Evolutionary conservation across 352 stramenopile genomes (phyloP).

Genomic region (Plasmopara viticola): DNA sequence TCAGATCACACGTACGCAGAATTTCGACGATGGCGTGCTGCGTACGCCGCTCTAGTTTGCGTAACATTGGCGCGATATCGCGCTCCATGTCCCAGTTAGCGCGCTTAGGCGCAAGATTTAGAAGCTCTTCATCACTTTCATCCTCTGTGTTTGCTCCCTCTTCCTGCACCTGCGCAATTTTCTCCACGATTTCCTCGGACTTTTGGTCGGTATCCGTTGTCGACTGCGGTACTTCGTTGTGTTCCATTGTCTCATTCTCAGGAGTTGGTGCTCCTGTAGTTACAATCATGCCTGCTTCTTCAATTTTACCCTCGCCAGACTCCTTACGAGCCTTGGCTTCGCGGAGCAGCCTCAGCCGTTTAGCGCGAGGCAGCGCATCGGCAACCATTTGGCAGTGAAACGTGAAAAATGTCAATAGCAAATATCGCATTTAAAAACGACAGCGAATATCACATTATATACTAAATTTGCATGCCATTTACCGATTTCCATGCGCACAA

Average conservation of each 20-base stretch:
- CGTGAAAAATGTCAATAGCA: no score
- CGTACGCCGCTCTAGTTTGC: constrained; percentile 80
- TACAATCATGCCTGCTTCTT: constrained; percentile 9
- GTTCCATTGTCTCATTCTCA: constrained; percentile 3
- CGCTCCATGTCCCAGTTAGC: constrained; percentile 86
- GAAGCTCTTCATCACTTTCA: constrained; percentile 54
- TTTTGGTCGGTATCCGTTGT: constrained; percentile 1
- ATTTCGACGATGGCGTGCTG: constrained; percentile 85
- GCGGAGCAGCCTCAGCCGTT: constrained; percentile 79
- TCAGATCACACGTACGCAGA: constrained; percentile 63
- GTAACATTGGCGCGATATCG: constrained; percentile 81
- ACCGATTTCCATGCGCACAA: no score
- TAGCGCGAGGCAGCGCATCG: constrained; percentile 66
- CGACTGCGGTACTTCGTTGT: neutral
- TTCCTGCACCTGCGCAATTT: constrained; percentile 19
- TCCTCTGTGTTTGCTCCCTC: constrained; percentile 27
- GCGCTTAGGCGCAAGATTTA: constrained; percentile 75
- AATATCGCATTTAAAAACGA: no score
- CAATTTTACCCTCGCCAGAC: constrained; percentile 25
- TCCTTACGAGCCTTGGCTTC: constrained; percentile 81
- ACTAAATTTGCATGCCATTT: no score
- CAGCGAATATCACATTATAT: no score
- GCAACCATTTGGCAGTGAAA: no score
- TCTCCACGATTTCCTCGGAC: constrained; percentile 15
- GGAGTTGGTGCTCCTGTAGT: neutral